A percentile compares a stretch with the other conserved stretches of the same genome.
Evolutionary conservation across 305 asterid species (phyloP).

Genomic region (Caryopteris hybrid): DNA sequence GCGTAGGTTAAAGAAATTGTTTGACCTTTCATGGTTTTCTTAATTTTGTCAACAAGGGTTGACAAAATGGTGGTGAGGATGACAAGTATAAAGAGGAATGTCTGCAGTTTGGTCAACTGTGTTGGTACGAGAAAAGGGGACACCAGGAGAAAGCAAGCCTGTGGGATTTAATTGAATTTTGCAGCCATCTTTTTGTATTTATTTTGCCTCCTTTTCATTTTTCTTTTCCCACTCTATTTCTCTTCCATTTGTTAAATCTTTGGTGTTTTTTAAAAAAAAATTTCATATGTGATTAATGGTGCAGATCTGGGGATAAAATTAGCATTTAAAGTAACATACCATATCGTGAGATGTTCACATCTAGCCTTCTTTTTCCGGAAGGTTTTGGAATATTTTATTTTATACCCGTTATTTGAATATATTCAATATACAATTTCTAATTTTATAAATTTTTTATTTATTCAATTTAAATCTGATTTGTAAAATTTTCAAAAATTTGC

Average conservation of each 20-base stretch:
- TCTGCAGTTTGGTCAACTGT: conserved; percentile 20
- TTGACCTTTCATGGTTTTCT: conserved; percentile 19
- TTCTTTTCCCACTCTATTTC: conserved; percentile 9
- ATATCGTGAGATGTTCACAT: background rate
- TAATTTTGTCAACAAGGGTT: conserved; percentile 6
- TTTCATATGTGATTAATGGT: conserved; percentile 6
- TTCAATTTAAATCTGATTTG: too few relatives aligned
- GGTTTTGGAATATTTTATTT: too few relatives aligned
- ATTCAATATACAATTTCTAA: too few relatives aligned
- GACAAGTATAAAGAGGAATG: background rate
- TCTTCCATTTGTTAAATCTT: background rate
- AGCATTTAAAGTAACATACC: conserved; percentile 25
- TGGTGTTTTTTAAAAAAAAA: background rate
- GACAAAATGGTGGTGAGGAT: conserved; percentile 9
- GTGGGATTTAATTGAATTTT: background rate
- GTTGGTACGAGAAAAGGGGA: conserved; percentile 12
- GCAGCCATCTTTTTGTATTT: background rate
- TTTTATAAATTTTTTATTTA: too few relatives aligned
- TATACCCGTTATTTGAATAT: too few relatives aligned
- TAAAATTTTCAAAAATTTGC: too few relatives aligned
- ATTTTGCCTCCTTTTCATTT: background rate
- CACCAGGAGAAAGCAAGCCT: background rate
- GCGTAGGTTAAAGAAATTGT: background rate
- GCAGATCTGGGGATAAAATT: conserved; percentile 17
- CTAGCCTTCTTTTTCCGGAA: conserved; percentile 12